phyloP scores from a whole-genome alignment of 2,329 filamentous ascomycete genomes.

The Colletotrichum melonis region DNA sequence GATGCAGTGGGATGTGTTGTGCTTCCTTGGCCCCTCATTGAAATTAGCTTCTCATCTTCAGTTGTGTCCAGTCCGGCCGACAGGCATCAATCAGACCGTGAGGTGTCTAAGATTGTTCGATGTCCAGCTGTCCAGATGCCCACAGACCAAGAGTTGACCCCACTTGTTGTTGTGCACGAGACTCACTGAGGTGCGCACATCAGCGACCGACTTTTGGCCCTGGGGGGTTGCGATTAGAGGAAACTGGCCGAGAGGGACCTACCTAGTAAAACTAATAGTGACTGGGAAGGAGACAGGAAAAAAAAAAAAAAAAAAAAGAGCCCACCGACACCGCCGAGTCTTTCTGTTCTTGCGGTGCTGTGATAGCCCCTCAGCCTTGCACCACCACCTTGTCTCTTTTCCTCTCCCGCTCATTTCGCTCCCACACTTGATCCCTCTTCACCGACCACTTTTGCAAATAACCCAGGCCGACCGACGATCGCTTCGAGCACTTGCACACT shows the following conservation, averaged over 20 bases:
- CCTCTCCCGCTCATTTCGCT: neutral
- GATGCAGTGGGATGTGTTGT: neutral
- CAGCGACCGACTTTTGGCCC: conserved; percentile 49
- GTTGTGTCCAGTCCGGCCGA: conserved; percentile 1
- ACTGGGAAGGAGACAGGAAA: neutral
- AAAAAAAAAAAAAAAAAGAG: conserved; percentile 24
- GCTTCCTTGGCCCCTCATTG: conserved; percentile 18
- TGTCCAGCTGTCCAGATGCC: neutral
- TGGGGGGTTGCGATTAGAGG: conserved; percentile 35
- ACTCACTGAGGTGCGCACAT: neutral
- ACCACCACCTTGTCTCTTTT: conserved; percentile 1
- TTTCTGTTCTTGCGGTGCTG: conserved; percentile 7
- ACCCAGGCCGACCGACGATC: neutral
- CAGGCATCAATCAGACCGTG: conserved; percentile 47
- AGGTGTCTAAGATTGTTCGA: conserved; percentile 4
- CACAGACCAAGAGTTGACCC: conserved; percentile 37
- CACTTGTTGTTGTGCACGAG: conserved; percentile 44
- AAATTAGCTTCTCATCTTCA: conserved; percentile 18
- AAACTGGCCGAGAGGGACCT: neutral
- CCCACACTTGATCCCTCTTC: neutral
- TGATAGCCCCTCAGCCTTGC: conserved; percentile 36
- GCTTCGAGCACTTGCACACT: neutral
- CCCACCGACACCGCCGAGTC: conserved; percentile 14
- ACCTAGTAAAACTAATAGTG: neutral
- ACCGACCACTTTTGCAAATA: neutral